Conservation (phyloP, 192 early-diverging fungal genomes). For the Dimargaris verticillata region DNA sequence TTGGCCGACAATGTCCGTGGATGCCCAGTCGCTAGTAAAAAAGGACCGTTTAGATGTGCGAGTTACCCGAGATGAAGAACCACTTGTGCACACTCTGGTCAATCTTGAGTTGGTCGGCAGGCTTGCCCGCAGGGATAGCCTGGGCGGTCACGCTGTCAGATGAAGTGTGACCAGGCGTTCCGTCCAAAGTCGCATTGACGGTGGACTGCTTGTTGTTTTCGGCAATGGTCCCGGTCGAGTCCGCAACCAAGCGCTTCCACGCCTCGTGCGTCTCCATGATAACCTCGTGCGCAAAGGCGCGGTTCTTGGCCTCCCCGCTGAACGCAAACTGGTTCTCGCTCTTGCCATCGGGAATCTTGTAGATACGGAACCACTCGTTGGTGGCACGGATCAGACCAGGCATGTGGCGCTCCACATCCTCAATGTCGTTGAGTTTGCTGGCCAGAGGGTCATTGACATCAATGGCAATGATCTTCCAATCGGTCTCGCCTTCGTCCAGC, state of each 20-base stretch:
- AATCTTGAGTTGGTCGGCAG: conserved; percentile 12
- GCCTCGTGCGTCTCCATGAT: conserved; percentile 87
- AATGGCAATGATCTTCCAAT: conserved; percentile 99
- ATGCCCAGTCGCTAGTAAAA: conserved; percentile 7
- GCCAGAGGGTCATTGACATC: conserved; percentile 97
- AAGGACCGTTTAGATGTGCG: conserved; percentile 33
- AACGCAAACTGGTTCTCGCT: conserved; percentile 99
- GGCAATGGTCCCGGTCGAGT: conserved; percentile 36
- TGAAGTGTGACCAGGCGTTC: conserved; percentile 54
- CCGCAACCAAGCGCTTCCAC: conserved; percentile 70
- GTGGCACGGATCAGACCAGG: conserved; percentile 91
- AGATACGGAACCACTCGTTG: conserved; percentile 99
- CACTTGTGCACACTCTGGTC: conserved; percentile 76
- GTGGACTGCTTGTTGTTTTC: conserved; percentile 59
- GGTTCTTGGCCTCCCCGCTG: conserved; percentile 71
- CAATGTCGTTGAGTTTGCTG: conserved; percentile 92
- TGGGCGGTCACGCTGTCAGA: conserved; percentile 36
- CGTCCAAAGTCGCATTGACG: conserved; percentile 47
- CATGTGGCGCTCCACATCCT: conserved; percentile 94
- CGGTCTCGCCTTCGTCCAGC: conserved; percentile 97
- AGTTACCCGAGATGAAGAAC: conserved; percentile 82
- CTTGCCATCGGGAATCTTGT: conserved; percentile 99
- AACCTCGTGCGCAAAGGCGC: conserved; percentile 72
- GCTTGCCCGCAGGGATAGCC: conserved; percentile 33
- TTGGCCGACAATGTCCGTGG: no score